These are phyloP conservation scores for Chaetomium sp. DNA, from an alignment of 2,329 filamentous ascomycete species.

Conservation along the genomic window DNA sequence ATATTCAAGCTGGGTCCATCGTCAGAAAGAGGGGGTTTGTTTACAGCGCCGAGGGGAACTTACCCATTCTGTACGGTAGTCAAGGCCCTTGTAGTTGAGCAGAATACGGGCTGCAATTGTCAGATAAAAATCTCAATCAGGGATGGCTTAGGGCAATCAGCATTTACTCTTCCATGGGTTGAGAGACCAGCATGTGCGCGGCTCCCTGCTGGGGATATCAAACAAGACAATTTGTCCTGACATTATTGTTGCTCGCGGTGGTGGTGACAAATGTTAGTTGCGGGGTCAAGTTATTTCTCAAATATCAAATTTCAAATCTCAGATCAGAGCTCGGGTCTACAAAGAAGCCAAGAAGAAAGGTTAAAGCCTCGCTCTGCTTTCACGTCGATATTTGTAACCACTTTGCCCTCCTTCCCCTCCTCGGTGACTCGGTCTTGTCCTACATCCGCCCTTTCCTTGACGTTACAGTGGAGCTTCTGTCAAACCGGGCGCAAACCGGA, in stretches of 20 bases:
- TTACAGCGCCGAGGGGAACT: background rate
- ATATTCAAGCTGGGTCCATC: constrained; percentile 48
- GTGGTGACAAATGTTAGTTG: constrained; percentile 7
- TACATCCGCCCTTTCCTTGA: background rate
- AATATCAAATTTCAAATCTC: background rate
- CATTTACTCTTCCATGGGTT: constrained; percentile 64
- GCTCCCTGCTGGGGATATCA: constrained; percentile 53
- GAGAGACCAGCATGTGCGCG: constrained; percentile 51
- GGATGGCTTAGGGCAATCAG: background rate
- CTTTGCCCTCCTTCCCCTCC: too few species aligned
- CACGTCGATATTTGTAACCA: too few species aligned
- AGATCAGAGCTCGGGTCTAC: background rate
- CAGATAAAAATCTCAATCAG: background rate
- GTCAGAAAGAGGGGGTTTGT: background rate
- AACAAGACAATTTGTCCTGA: constrained; percentile 46
- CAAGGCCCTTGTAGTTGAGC: constrained; percentile 61
- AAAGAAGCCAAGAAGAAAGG: background rate
- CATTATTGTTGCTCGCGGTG: constrained; percentile 14
- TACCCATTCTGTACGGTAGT: constrained; percentile 62
- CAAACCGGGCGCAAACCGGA: too few species aligned
- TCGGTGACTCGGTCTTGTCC: background rate
- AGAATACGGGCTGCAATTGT: constrained; percentile 46
- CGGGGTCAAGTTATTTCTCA: background rate
- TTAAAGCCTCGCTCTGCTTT: background rate
- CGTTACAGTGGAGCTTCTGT: background rate